Base-by-base conservation (phyloP, 2,329 filamentous ascomycete genomes). In the Didymella glomerata region DNA sequence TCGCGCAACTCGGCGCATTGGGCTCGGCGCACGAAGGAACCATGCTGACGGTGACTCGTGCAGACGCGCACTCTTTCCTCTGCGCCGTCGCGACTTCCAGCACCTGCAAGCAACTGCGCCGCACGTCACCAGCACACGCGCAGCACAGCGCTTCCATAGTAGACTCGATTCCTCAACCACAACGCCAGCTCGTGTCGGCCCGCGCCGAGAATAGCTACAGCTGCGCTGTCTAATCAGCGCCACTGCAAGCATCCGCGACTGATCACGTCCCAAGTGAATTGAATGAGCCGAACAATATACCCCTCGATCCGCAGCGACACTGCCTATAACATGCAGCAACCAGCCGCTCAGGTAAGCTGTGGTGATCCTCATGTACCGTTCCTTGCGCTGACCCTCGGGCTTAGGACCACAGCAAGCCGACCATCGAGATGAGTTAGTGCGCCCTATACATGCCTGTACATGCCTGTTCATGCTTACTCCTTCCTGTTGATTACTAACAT, bases 331-430 rank as follows among this genome's bases (percentile, higher is more conserved):
- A 78, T 78, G 76, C 75, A 78, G 66, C 73, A 76, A 65, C 69
- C 74, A 60, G 67, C 79, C 77, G 79, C 81, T 79, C 84, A 85
- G 81, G 84, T 86, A 85, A 83, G 83, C 80, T 40, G 46, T 38
- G 72, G 63, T 62, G 68, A 50, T 27, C 5, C 5, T 46, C 2
- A 16, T n/a, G 45, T 25, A 28, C 27, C 4, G 25, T 16, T 34
- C 10, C 25, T 18, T 7, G 41, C 56, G 72, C 70, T 74, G 69
- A 76, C 72, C 68, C 53, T 54, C 57, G 52, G 34, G 13, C 36
- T 36, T 48, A 76, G 75, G 73, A 76, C 53, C 69, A 68, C 49
- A 68, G 66, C 66, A 73, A 73, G 69, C 73, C 69, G 63, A 76
- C 69, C 73, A 76, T 77, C 48, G 78, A 80, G 69, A 79, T 77